Base-by-base conservation (phyloP, 208 protist genomes). In the Leishmania turanica region DNA sequence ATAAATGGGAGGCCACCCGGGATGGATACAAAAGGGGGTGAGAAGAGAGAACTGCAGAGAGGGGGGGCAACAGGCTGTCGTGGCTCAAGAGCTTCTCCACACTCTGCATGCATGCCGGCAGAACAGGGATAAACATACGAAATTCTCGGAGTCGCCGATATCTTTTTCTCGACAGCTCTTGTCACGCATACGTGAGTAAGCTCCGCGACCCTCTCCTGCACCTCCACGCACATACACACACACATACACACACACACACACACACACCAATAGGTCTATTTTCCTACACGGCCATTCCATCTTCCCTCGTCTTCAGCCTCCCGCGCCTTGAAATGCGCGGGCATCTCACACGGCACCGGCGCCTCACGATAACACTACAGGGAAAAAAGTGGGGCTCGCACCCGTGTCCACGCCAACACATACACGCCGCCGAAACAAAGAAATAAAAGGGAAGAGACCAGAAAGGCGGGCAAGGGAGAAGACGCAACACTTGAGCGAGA, bases 331-430 rank as follows among this genome's bases (percentile, higher is more conserved):
- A 34, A 5, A 49, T 31, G 24, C 42, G 68, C 27, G 42, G 19
- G 68, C 7, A 53, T 53, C 42, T 53, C 19, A 47, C 42, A 53
- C 24, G n/a, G 11, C 42, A 72, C 21, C 34, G 15, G 68, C 68
- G 68, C 9, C 45, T 40, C 62, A 77, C 45, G 60, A 73, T 27
- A 80, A 76, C 34, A 54, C 40, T 11, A 56, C n/a, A 75, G 31
- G 75, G 64, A 56, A 34, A 56, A 75, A 75, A 60, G n/a, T 0
- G 5, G 71, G 8, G 5, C 17, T 19, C 31, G n/a, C 71, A 40
- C 17, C 9, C 7, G 71, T 7, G n/a, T 31, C 49, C n/a, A 15
- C 71, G n/a, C 49, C 71, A 9, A 4, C 68, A 31, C 68, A 72
- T 19, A 47, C 17, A 72, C 68, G 9, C 42, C 6, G 27, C 24